Conservation (phyloP, 306 rosid species). For the Gastrolobium bilobum region DNA sequence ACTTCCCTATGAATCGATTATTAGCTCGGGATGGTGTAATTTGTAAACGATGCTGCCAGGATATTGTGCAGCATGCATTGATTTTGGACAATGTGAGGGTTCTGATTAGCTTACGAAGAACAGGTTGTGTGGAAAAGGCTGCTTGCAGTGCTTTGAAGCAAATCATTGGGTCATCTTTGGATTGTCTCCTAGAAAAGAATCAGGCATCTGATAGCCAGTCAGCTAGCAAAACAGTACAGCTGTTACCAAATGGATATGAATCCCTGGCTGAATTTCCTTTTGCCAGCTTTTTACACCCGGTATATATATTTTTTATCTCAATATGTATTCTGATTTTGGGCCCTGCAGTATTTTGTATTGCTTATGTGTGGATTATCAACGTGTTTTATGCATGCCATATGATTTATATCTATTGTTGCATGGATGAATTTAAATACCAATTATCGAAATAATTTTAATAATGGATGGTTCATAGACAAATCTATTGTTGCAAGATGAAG, state of each 20-base stretch:
- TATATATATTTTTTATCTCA: constrained; percentile 51
- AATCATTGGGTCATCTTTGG: constrained; percentile 69
- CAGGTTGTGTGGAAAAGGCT: constrained; percentile 75
- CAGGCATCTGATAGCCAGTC: constrained; percentile 49
- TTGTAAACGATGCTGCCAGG: constrained; percentile 87
- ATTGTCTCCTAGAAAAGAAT: constrained; percentile 60
- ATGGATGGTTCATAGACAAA: constrained; percentile 9
- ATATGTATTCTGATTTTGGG: constrained; percentile 45
- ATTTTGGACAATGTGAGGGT: constrained; percentile 90
- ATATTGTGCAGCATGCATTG: constrained; percentile 76
- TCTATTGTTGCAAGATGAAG: constrained; percentile 30
- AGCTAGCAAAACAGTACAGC: constrained; percentile 52
- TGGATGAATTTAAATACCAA: constrained; percentile 21
- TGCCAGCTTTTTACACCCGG: constrained; percentile 88
- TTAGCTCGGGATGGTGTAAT: constrained; percentile 74
- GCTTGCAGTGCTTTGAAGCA: constrained; percentile 77
- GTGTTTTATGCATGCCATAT: constrained; percentile 29
- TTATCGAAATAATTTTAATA: constrained; percentile 13
- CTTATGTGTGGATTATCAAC: constrained; percentile 6
- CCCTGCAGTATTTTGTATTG: constrained; percentile 40
- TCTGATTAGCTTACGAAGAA: constrained; percentile 80
- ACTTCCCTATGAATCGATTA: constrained; percentile 71
- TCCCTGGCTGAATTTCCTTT: constrained; percentile 95
- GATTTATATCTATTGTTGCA: constrained; percentile 23
- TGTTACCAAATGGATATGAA: constrained; percentile 76